phyloP scores from a whole-genome alignment of 108 stramenopile species.

The Aurantiochytrium sp. region DNA sequence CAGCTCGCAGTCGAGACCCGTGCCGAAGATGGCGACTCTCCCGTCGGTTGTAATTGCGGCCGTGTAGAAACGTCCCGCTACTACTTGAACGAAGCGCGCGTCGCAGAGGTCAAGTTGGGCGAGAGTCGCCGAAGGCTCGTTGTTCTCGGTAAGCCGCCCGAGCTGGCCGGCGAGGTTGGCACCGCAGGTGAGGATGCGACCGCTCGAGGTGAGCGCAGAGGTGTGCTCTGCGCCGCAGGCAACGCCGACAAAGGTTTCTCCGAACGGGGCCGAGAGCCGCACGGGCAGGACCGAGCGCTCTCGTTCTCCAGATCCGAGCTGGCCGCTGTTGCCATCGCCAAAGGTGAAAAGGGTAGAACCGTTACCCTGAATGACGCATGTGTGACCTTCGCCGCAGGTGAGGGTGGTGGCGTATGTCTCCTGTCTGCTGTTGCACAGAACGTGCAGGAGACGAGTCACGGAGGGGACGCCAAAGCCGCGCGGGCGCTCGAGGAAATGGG shows the following conservation, averaged over 20 bases:
- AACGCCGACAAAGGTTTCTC: not conserved
- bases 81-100: not conserved
- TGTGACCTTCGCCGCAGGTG: not conserved
- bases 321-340: not conserved
- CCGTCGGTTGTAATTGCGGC: not conserved
- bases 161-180: not conserved
- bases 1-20: not conserved
- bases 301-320: not conserved
- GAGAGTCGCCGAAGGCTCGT: not conserved
- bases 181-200: not conserved
- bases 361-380: not conserved
- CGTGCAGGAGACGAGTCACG: not conserved
- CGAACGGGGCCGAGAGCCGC: not conserved
- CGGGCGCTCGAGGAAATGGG: not conserved
- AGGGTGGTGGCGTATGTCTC: not conserved
- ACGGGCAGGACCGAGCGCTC: not conserved
- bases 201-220: not conserved
- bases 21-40: not conserved
- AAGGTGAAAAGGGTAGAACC: not conserved
- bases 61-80: slow-evolving; percentile 1
- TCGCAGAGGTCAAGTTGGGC: not conserved
- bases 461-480: not conserved
- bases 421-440: not conserved
- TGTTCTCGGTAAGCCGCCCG: not conserved
- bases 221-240: slow-evolving; percentile 13